Base-by-base conservation (phyloP, 106 monocot species). In the Dactylorhiza incarnata region DNA sequence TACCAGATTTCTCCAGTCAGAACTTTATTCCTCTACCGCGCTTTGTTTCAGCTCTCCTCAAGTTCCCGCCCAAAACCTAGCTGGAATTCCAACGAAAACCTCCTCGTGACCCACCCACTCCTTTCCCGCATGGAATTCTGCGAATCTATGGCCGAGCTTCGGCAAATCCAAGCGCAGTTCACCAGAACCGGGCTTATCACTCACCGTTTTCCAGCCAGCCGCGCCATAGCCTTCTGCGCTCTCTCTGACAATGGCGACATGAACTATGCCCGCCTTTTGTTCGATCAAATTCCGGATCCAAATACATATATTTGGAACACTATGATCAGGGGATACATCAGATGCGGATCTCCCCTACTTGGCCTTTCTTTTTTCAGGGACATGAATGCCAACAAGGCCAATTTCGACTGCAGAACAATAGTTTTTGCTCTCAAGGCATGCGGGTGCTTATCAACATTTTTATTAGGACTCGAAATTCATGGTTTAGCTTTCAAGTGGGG, bases 81-180 rank as follows among this genome's bases (percentile, higher is more conserved):
- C 24, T 89, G 89, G 87, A 93, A 89, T 75, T 74, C 89, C 2
- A 89, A 86, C 77, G 76, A 50, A 77, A 88, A 77, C 71, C 87
- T 93, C 45, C 14, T 84, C 22, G 75, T 93, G 65, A 93, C 85
- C 25, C 79, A 93, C 85, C 89, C 89, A 8, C 17, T 86, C 48
- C 89, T 93, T 69, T 72, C 80, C 67, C 22, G 70, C 74, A 56
- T 89, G 80, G 93, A 93, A 63, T 87, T 73, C 9, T 89, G 89
- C 78, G 46, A 25, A 59, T 89, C 93, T 62, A 82, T 89, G 83
- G 68, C 63, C 24, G 72, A 82, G 17, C 87, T 93, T 69, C 78
- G 80, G 49, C 87, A 93, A 72, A 81, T 89, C 77, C 93, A 93
- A 49, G 89, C 85, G 61, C 93, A 78, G 67, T 72, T 92, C 76